Evolutionary conservation across 2,329 filamentous ascomycete species (phyloP).

Genomic region (Calonectria multiphialidica): DNA sequence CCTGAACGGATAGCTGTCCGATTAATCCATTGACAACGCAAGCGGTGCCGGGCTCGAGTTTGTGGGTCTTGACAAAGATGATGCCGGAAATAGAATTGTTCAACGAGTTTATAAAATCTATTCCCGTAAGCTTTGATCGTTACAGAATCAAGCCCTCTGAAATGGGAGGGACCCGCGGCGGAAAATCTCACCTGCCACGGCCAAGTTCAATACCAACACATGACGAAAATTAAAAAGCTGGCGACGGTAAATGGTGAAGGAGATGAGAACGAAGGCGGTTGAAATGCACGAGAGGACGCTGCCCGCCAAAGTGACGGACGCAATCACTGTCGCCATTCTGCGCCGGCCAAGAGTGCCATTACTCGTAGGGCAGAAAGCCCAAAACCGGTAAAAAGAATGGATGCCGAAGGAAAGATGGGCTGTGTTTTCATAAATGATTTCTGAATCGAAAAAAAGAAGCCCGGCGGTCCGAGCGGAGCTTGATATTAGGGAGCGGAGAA

Average conservation of each 20-base stretch:
- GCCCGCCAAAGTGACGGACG: slow-evolving; percentile 39
- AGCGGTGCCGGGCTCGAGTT: slow-evolving; percentile 25
- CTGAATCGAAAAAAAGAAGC: not conserved
- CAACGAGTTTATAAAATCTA: slow-evolving; percentile 38
- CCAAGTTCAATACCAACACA: slow-evolving; percentile 37
- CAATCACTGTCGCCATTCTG: slow-evolving; percentile 32
- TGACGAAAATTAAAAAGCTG: slow-evolving; percentile 40
- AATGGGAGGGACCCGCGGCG: not conserved
- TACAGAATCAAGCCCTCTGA: not conserved
- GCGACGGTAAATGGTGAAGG: slow-evolving; percentile 36
- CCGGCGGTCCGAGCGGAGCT: not conserved
- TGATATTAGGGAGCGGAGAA: not conserved
- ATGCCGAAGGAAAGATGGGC: not conserved
- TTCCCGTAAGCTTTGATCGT: not conserved
- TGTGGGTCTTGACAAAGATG: slow-evolving; percentile 24
- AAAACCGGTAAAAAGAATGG: not conserved
- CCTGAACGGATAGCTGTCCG: slow-evolving; percentile 38
- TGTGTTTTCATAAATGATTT: not conserved
- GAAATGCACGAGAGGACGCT: slow-evolving; percentile 36
- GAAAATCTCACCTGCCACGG: slow-evolving; percentile 34
- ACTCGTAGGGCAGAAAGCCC: not conserved
- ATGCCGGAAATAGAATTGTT: slow-evolving; percentile 39
- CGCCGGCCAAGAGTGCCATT: not conserved
- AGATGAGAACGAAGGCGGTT: slow-evolving; percentile 35
- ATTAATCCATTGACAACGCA: slow-evolving; percentile 33